phyloP scores from a whole-genome alignment of 768 basidiomycete species.

The Pleurotus cornucopiae region DNA sequence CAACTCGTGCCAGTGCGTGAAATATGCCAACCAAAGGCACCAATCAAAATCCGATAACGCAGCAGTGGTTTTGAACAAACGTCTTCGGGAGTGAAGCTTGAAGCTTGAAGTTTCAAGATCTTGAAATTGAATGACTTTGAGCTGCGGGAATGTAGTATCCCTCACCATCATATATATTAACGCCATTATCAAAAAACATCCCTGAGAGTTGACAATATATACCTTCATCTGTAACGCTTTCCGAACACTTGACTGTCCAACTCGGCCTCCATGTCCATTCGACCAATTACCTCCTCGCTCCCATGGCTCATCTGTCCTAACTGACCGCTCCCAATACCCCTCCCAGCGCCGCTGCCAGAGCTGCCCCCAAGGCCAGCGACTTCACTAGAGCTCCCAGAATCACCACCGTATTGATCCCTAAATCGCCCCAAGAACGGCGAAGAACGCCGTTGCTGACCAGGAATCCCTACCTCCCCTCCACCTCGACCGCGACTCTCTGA shows the following conservation, averaged over 20 bases:
- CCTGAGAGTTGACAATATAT: too few species aligned
- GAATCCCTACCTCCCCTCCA: conserved; percentile 15
- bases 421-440: conserved; percentile 9
- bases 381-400: conserved; percentile 7
- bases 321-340: conserved; percentile 19
- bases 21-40: too few species aligned
- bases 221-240: neutral
- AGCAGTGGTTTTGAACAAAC: too few species aligned
- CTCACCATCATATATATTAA: too few species aligned
- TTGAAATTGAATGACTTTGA: too few species aligned
- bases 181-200: too few species aligned
- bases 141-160: too few species aligned
- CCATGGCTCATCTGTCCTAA: conserved; percentile 26
- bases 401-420: conserved; percentile 12
- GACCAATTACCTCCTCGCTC: conserved; percentile 53
- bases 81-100: too few species aligned
- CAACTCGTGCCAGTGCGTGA: too few species aligned
- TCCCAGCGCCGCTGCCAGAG: conserved; percentile 16
- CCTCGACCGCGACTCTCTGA: conserved; percentile 13
- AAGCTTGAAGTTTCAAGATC: too few species aligned
- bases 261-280: conserved; percentile 45
- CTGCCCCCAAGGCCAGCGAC: conserved; percentile 5
- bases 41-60: too few species aligned
- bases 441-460: conserved; percentile 7
- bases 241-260: conserved; percentile 20